These are phyloP conservation scores for Grosmannia serpens DNA, from an alignment of 2,329 filamentous ascomycete species.

Conservation along the genomic window DNA sequence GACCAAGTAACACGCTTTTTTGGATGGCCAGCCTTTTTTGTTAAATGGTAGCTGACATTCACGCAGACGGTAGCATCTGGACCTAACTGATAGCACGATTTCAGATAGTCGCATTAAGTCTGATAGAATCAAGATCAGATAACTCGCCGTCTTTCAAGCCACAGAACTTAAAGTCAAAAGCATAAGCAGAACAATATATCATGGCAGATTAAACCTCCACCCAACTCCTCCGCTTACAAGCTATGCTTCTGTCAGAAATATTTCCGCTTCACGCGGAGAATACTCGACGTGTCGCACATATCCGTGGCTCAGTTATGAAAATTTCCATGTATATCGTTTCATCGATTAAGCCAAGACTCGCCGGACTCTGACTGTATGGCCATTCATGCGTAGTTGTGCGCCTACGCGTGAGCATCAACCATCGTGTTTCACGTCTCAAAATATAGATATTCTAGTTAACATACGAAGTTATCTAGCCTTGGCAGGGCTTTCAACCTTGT, in stretches of 20 bases:
- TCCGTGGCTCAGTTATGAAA: constrained; percentile 6
- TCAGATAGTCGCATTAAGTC: constrained; percentile 7
- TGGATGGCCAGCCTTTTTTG: constrained; percentile 7
- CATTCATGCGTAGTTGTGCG: constrained; percentile 6
- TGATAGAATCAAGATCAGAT: constrained; percentile 5
- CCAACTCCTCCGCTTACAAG: constrained; percentile 5
- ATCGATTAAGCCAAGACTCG: background rate
- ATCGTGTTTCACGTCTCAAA: background rate
- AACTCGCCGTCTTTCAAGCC: constrained; percentile 5
- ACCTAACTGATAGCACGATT: too few relatives aligned
- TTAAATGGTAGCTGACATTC: constrained; percentile 5
- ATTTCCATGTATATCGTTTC: constrained; percentile 7
- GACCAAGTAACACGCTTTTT: background rate
- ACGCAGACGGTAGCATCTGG: background rate
- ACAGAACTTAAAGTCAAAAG: constrained; percentile 6
- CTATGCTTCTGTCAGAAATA: constrained; percentile 9
- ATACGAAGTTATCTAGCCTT: background rate
- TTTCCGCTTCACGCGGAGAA: constrained; percentile 8
- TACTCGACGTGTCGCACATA: constrained; percentile 8
- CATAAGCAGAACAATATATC: constrained; percentile 9
- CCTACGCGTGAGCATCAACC: constrained; percentile 7
- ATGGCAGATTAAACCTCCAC: constrained; percentile 4
- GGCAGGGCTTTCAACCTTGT: constrained; percentile 3
- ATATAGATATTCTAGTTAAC: too few relatives aligned
- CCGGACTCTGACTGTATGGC: background rate